These are phyloP conservation scores for Hypoxylon sp. DNA, from an alignment of 2,329 filamentous ascomycete genomes.

Conservation along the genomic window DNA sequence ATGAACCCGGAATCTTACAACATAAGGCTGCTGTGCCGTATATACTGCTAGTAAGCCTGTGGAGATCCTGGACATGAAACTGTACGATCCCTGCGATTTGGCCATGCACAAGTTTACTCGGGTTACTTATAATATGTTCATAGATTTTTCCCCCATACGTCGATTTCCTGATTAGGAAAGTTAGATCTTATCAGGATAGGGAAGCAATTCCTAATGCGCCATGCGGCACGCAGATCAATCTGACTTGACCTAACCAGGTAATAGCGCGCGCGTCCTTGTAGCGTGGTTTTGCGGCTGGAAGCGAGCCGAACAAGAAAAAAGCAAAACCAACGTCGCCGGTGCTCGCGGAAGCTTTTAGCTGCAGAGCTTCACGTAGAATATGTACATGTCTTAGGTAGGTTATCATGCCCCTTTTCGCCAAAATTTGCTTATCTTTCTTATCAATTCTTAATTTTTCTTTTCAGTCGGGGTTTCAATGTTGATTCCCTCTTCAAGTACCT, in stretches of 20 bases:
- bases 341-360: neutral
- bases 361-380: neutral
- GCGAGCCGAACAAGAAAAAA: neutral
- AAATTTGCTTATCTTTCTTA: neutral
- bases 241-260: neutral
- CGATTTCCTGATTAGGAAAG: slow-evolving; percentile 1
- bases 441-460: neutral
- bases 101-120: neutral
- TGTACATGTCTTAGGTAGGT: neutral
- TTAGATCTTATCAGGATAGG: slow-evolving; percentile 1
- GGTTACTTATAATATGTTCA: neutral
- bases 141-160: neutral
- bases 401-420: neutral
- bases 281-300: neutral
- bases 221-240: neutral
- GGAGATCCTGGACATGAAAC: neutral
- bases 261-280: no score
- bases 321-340: neutral
- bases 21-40: neutral
- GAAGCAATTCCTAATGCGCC: neutral
- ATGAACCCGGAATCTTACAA: neutral
- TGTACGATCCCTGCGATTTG: neutral
- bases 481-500: neutral
- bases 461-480: neutral
- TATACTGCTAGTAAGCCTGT: neutral